These are phyloP conservation scores for Stephania cephalantha DNA, from an alignment of 164 flowering plant genomes.

Conservation along the genomic window DNA sequence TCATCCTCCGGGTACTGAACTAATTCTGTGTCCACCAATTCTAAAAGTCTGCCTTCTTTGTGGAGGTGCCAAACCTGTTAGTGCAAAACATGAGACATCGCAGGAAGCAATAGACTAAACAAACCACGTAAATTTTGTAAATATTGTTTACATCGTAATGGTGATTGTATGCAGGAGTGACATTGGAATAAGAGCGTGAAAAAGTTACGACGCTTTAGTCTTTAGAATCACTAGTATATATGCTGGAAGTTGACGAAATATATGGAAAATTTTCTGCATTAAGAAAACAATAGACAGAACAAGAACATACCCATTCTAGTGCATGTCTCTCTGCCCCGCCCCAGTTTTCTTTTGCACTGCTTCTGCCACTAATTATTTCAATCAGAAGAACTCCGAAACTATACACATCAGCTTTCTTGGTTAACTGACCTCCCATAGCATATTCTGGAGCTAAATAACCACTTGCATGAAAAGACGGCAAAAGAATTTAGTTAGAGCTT, in stretches of 20 bases:
- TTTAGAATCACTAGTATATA: no score
- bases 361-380: slow-evolving; percentile 65
- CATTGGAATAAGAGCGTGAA: no score
- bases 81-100: slow-evolving; percentile 5
- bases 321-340: slow-evolving; percentile 38
- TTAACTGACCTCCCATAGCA: slow-evolving; percentile 67
- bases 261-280: no score
- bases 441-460: slow-evolving; percentile 92
- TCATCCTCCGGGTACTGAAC: slow-evolving; percentile 54
- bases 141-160: no score
- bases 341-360: slow-evolving; percentile 45
- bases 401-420: slow-evolving; percentile 76
- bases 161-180: no score
- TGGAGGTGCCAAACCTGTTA: slow-evolving; percentile 65
- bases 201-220: no score
- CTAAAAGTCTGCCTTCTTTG: slow-evolving; percentile 48
- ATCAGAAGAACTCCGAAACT: slow-evolving; percentile 76
- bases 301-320: slow-evolving; percentile 54
- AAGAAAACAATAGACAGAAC: background rate
- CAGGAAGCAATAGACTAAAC: background rate
- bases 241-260: no score
- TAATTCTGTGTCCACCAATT: slow-evolving; percentile 61
- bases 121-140: background rate
- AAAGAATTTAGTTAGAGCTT: slow-evolving; percentile 4
- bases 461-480: slow-evolving; percentile 33